Conservation (phyloP, 2,329 filamentous ascomycete genomes). For the Ophiostoma australiae region DNA sequence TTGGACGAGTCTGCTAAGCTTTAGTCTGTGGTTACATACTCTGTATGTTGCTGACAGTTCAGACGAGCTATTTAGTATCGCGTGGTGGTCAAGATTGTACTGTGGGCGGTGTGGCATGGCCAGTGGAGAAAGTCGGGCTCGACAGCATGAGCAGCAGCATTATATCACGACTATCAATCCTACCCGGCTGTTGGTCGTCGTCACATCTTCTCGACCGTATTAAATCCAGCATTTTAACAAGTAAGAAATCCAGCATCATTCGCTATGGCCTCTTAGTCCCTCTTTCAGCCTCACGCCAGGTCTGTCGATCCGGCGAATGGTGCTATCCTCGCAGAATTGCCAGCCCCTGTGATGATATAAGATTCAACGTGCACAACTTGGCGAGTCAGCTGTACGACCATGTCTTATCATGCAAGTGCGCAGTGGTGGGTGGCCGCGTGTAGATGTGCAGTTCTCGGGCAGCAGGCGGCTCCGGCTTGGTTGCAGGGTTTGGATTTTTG, state of each 20-base stretch:
- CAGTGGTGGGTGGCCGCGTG: background rate
- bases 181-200: background rate
- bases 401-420: background rate
- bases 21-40: background rate
- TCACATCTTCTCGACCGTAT: background rate
- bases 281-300: conserved; percentile 5
- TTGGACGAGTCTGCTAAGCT: background rate
- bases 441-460: background rate
- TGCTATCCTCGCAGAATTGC: background rate
- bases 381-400: background rate
- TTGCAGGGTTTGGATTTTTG: background rate
- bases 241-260: background rate
- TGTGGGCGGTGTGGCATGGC: conserved; percentile 10
- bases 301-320: conserved; percentile 6
- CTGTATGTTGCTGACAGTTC: background rate
- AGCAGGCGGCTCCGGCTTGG: background rate
- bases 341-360: too few species aligned
- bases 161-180: too few species aligned
- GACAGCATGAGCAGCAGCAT: too few species aligned
- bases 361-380: background rate
- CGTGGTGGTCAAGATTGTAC: background rate
- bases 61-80: background rate
- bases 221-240: too few species aligned
- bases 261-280: background rate
- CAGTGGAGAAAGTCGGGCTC: conserved; percentile 13